A percentile compares a stretch with the other conserved stretches of the same genome.
These are phyloP conservation scores for Paracoccidioides lutzii DNA, from an alignment of 2,329 filamentous ascomycete genomes.

Conservation along the genomic window DNA sequence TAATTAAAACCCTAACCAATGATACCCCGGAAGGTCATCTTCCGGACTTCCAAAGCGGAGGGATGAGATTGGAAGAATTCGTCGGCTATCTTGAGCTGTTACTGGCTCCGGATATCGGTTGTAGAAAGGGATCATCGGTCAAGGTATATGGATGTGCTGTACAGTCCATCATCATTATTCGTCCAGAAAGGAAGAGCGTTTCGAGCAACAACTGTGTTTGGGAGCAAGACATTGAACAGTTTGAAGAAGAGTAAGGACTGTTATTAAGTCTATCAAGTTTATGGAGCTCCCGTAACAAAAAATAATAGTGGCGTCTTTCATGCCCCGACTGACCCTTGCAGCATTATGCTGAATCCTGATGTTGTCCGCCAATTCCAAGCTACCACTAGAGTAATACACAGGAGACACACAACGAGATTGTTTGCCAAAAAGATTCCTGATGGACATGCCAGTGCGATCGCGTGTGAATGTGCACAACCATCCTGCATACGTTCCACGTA, in stretches of 20 bases:
- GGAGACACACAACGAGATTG: neutral
- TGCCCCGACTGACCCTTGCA: neutral
- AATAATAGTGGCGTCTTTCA: neutral
- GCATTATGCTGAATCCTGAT: neutral
- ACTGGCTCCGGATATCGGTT: neutral
- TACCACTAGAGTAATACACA: neutral
- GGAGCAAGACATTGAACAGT: neutral
- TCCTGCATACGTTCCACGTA: neutral
- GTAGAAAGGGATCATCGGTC: neutral
- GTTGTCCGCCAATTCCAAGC: neutral
- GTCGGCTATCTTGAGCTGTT: neutral
- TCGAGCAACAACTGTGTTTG: neutral
- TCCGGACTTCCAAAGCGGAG: neutral
- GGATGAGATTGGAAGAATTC: neutral
- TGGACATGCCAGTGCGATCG: neutral
- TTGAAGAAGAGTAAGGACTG: neutral
- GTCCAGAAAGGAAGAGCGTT: neutral
- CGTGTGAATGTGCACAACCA: neutral
- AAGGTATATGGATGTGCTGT: neutral
- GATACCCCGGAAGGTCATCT: neutral
- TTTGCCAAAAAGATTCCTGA: neutral
- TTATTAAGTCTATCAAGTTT: neutral
- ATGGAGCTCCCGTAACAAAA: neutral
- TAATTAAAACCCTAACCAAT: neutral
- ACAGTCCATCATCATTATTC: neutral